Conservation (phyloP, 2,329 filamentous ascomycete species). For the Ophiobolus disseminans region DNA sequence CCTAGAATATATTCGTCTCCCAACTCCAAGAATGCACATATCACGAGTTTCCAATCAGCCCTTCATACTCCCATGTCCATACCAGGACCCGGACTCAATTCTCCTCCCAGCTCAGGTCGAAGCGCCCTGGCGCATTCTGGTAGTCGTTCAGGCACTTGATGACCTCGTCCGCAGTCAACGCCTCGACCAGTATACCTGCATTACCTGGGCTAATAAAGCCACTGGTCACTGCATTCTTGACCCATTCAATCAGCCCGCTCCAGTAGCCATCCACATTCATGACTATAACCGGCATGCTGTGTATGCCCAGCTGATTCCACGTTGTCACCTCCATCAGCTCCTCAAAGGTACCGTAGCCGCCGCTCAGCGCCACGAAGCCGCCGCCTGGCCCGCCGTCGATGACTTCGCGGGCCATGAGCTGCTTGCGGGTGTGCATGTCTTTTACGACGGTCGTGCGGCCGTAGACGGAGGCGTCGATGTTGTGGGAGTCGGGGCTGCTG, state of each 20-base stretch:
- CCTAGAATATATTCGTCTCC: no score
- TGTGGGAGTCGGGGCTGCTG: conserved; percentile 48
- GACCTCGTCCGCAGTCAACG: conserved; percentile 74
- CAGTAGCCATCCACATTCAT: conserved; percentile 92
- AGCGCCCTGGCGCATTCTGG: conserved; percentile 74
- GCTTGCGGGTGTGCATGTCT: conserved; percentile 97
- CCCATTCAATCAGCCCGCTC: conserved; percentile 84
- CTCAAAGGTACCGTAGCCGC: conserved; percentile 94
- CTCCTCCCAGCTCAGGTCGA: conserved; percentile 81
- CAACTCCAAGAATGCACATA: no score
- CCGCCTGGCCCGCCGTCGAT: conserved; percentile 79
- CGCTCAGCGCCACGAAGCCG: conserved; percentile 87
- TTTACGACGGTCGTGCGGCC: conserved; percentile 86
- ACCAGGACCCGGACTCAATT: conserved; percentile 17
- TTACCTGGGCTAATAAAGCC: conserved; percentile 79
- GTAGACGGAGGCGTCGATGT: conserved; percentile 70
- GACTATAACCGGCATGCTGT: conserved; percentile 75
- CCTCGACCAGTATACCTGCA: conserved; percentile 79
- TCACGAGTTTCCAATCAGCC: background rate
- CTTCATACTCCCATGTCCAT: background rate
- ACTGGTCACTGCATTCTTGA: conserved; percentile 74
- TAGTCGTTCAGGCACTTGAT: conserved; percentile 75
- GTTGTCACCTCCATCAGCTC: conserved; percentile 91
- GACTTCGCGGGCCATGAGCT: conserved; percentile 89
- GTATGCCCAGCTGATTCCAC: conserved; percentile 97